Percentiles rank a stretch among this genome's conserved stretches.
These are phyloP conservation scores for Pseudofabraea citricarpa DNA, from an alignment of 2,329 filamentous ascomycete species.

Conservation along the genomic window DNA sequence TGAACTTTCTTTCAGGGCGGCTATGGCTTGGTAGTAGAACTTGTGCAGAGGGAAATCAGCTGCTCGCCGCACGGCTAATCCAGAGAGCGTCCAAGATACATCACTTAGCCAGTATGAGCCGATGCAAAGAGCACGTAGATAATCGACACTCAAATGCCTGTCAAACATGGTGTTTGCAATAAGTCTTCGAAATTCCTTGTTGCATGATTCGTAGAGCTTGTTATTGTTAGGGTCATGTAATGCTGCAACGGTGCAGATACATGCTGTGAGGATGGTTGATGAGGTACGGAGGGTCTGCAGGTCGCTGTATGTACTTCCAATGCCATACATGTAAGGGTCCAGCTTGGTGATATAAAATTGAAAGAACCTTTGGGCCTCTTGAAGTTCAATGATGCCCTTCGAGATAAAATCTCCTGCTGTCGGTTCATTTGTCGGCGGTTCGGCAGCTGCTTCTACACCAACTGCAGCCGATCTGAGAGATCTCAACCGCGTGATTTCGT, in stretches of 20 bases:
- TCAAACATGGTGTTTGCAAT: constrained; percentile 48
- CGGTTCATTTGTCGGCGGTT: not conserved
- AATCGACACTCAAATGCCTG: constrained; percentile 43
- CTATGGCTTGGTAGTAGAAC: constrained; percentile 1
- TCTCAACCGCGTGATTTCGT: constrained; percentile 40
- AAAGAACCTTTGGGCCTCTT: constrained; percentile 37
- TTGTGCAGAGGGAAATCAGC: constrained; percentile 48
- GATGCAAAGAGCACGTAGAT: constrained; percentile 47
- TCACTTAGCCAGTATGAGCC: constrained; percentile 52
- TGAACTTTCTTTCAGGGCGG: constrained; percentile 32
- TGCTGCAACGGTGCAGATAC: constrained; percentile 52
- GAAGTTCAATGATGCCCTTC: constrained; percentile 37
- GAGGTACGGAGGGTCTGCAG: constrained; percentile 45
- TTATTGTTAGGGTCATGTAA: constrained; percentile 51
- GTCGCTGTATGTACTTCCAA: constrained; percentile 40
- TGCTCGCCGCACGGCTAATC: constrained; percentile 37
- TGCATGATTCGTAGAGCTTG: constrained; percentile 44
- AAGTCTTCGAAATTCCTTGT: constrained; percentile 45
- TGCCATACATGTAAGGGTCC: constrained; percentile 44
- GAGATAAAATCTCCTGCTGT: constrained; percentile 40
- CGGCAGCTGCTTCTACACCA: not conserved
- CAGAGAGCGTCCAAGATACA: constrained; percentile 39
- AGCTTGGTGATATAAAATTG: constrained; percentile 36
- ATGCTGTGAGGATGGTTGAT: constrained; percentile 49
- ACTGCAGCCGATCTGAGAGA: constrained; percentile 24